Base-by-base conservation (phyloP, 2,329 filamentous ascomycete genomes). In the Drechslera avenae region DNA sequence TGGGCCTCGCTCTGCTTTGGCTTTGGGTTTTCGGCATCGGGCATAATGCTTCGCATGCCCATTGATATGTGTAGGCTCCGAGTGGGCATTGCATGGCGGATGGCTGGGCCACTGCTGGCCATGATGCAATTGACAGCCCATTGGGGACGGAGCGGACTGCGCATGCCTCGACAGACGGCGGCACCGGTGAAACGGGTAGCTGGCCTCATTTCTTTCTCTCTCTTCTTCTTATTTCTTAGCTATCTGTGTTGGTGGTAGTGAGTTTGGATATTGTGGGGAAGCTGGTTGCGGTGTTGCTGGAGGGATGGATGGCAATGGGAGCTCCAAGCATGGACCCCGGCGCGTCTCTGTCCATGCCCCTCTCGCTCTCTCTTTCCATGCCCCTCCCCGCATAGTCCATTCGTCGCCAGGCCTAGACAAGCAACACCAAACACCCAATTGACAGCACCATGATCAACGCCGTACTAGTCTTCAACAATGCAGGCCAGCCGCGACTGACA, bases 401-500 rank as follows among this genome's bases (percentile, higher is more conserved):
- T 6, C 5, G 21, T 5, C 21, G 30, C 33, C 33, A 19, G 23
- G 32, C 32, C 39, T 30, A 21, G 33, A 13, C 31, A 34, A 30
- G 32, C 42, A 47, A 39, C 40, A 12, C 7, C 16, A 12, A 12
- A 12, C 8, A 16, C 21, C 13, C 36, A 36, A 16, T 8, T n/a
- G n/a, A n/a, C n/a, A n/a, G 4, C 56, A 56, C 50, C 63, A 99
- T 99, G 94, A 97, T 99, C 76, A 99, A 96, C 81, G 94, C 95
- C 26, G 93, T 99, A 56, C 82, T 99, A 61, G 93, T 99, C 73
- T 99, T 99, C 81, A 99, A 99, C 72, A 96, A 96, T 79, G 91
- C 93, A 66, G 94, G 94, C 59, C 93, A 99, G 76, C 93, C 94
- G 31, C 88, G 94, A 48, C 83, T 99, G 73, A 97, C 93, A 66